These are phyloP conservation scores for Sugiyamaella castrensis DNA, from an alignment of 1,139 yeast genomes.

Conservation along the genomic window DNA sequence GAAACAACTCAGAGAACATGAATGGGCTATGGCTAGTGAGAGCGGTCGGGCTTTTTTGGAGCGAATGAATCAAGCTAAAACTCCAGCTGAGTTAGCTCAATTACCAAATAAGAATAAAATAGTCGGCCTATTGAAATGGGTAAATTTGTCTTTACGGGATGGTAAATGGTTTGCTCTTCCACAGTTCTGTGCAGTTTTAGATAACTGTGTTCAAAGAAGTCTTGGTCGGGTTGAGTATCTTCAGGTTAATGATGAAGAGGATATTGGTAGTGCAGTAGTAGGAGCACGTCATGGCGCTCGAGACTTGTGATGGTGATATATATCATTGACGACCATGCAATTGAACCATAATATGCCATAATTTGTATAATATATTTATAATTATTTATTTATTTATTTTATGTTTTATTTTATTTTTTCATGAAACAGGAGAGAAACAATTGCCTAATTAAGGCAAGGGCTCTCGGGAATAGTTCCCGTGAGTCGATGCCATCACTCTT, in stretches of 20 bases:
- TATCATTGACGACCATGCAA: too few species aligned
- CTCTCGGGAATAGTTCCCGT: too few species aligned
- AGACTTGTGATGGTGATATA: too few species aligned
- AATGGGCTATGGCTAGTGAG: conserved; percentile 23
- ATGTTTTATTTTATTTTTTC: background rate
- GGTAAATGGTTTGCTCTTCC: conserved; percentile 22
- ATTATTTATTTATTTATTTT: background rate
- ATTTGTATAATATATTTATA: background rate
- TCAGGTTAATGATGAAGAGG: conserved; percentile 11
- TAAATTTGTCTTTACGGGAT: conserved; percentile 22
- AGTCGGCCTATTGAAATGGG: conserved; percentile 23
- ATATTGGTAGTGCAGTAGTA: conserved; percentile 1
- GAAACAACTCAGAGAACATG: conserved; percentile 15
- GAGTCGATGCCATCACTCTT: too few species aligned
- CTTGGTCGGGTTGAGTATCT: conserved; percentile 23
- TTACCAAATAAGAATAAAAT: conserved; percentile 19
- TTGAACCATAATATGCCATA: too few species aligned
- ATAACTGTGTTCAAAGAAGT: conserved; percentile 27
- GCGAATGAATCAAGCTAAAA: conserved; percentile 7
- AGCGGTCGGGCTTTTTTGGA: conserved; percentile 18
- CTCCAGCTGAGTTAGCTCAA: conserved; percentile 17
- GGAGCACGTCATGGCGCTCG: too few species aligned
- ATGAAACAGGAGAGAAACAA: background rate
- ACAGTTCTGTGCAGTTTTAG: conserved; percentile 24
- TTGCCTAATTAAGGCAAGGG: too few species aligned